Evolutionary conservation across 2,329 filamentous ascomycete species (phyloP).

Genomic region (Fusarium napiforme): DNA sequence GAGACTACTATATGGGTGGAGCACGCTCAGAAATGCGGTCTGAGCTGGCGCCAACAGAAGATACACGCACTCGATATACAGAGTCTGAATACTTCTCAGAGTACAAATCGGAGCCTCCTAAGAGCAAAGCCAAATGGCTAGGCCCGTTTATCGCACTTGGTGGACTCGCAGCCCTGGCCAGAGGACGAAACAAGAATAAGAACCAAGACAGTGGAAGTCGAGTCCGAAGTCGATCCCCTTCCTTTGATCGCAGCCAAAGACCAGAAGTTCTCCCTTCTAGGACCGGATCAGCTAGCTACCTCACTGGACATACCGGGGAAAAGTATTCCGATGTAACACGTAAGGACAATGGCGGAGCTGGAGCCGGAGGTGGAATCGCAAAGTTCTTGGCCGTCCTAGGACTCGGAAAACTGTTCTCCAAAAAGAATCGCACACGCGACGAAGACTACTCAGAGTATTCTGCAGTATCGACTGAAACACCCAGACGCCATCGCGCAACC

Average conservation of each 20-base stretch:
- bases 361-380: constrained; percentile 66
- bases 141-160: constrained; percentile 64
- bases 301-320: constrained; percentile 60
- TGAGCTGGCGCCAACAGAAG: constrained; percentile 54
- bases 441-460: constrained; percentile 74
- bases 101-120: constrained; percentile 47
- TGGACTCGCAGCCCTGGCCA: constrained; percentile 59
- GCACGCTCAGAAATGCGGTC: constrained; percentile 65
- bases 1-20: constrained; percentile 66
- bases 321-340: constrained; percentile 67
- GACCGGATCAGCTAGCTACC: constrained; percentile 66
- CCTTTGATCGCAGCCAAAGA: constrained; percentile 51
- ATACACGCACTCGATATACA: constrained; percentile 52
- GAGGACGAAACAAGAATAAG: constrained; percentile 56
- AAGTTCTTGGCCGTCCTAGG: constrained; percentile 68
- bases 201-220: constrained; percentile 53
- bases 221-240: constrained; percentile 54
- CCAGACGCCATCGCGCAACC: constrained; percentile 58
- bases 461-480: constrained; percentile 70
- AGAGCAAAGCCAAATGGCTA: constrained; percentile 57
- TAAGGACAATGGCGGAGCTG: constrained; percentile 39
- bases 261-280: constrained; percentile 65
- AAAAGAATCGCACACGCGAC: constrained; percentile 61
- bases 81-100: constrained; percentile 55
- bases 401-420: constrained; percentile 68